Conservation (phyloP, 2,329 filamentous ascomycete genomes). For the Passalora sequoiae region DNA sequence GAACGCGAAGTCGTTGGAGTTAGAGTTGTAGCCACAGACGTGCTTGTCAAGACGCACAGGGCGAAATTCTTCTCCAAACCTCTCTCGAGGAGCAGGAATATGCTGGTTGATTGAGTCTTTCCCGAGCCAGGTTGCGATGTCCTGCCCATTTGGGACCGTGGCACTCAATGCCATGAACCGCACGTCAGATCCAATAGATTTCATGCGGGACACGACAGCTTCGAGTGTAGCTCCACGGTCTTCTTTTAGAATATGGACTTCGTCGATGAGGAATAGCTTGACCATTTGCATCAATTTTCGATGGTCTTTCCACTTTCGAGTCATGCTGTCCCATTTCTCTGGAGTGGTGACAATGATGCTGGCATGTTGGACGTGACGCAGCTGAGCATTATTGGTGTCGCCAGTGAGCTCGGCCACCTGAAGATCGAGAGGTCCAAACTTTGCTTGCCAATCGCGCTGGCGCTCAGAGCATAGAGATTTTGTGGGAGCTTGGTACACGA, state of each 20-base stretch:
- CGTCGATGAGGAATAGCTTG: constrained; percentile 77
- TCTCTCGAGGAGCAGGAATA: constrained; percentile 60
- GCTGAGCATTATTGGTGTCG: constrained; percentile 64
- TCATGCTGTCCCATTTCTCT: constrained; percentile 89
- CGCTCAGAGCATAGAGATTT: constrained; percentile 77
- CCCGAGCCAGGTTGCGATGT: constrained; percentile 76
- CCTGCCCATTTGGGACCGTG: constrained; percentile 74
- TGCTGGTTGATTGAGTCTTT: constrained; percentile 55
- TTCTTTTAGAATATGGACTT: constrained; percentile 82
- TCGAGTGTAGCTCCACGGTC: constrained; percentile 73
- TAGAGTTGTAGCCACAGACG: constrained; percentile 65
- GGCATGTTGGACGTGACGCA: constrained; percentile 64
- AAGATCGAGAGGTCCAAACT: constrained; percentile 64
- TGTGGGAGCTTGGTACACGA: constrained; percentile 79
- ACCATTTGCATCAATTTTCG: constrained; percentile 67
- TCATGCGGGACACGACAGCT: constrained; percentile 82
- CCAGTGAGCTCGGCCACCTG: constrained; percentile 74
- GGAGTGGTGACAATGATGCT: constrained; percentile 83
- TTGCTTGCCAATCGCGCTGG: constrained; percentile 69
- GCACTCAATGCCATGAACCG: constrained; percentile 78
- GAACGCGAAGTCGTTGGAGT: constrained; percentile 68
- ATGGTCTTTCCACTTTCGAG: constrained; percentile 80
- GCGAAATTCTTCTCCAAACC: constrained; percentile 73
- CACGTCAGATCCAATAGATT: constrained; percentile 67
- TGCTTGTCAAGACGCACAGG: constrained; percentile 72